Base-by-base conservation (phyloP, 345 rosid species). In the Mercurialis annua region DNA sequence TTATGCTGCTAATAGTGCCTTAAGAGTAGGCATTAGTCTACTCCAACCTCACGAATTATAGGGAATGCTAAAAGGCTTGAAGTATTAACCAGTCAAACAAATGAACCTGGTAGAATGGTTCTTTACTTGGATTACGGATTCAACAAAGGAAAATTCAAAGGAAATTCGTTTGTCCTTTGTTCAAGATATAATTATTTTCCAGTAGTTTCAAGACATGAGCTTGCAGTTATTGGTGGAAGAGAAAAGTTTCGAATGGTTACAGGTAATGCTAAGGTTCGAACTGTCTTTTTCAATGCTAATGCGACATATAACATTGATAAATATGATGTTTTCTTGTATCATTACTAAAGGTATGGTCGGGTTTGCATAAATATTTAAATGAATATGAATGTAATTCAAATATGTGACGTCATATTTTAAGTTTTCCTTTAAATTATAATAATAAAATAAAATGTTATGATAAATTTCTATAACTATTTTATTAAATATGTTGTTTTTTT, bases 151-250 rank as follows among this genome's bases (percentile, higher is more conserved):
- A 49, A 49, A 11, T 49, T 49, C 9, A 49, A 49, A 8, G 54
- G 54, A 6, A 49, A 26, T 15, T 49, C 54, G 1, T 49, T 49
- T 49, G 9, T 49, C 21, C 26, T 49, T 1, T 49, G 54, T 7
- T 49, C 88, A 51, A 80, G 81, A 69, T 76, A 80, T 67, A n/a
- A n/a, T 80, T 82, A 34, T 73, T 74, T 24, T 58, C 64, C n/a
- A n/a, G n/a, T n/a, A 18, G 80, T 80, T 44, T 59, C 76, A 7
- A 67, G 49, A 6, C 55, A 83, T n/a, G 83, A 83, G 65, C 30
- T 83, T 9, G 80, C 85, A 10, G 74, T 83, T 23, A 85, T 83
- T 10, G 87, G 87, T 29, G 88, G 86, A 0, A 81, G 86, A 63
- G 84, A 84, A 2, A 60, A 33, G 21, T 80, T 84, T 20, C 80